Evolutionary conservation across 2,329 filamentous ascomycete species (phyloP).

Genomic region (Clarireedia monteithiana): DNA sequence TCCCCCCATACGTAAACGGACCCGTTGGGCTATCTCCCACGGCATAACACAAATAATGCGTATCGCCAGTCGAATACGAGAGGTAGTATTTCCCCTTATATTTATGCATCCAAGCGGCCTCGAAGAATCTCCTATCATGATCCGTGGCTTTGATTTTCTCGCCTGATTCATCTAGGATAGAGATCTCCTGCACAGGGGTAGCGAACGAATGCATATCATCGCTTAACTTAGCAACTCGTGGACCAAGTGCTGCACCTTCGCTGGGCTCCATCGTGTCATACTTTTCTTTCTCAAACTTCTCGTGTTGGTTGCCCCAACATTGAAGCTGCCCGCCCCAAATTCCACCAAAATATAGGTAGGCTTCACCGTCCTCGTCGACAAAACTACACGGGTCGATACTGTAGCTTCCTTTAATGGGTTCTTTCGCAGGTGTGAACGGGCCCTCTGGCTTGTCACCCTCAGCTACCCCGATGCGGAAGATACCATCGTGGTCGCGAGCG

Average conservation of each 20-base stretch:
- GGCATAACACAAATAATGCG: constrained; percentile 66
- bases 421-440: constrained; percentile 58
- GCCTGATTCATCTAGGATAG: constrained; percentile 51
- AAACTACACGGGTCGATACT: constrained; percentile 72
- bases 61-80: constrained; percentile 71
- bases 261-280: constrained; percentile 51
- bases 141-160: constrained; percentile 55
- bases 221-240: constrained; percentile 57
- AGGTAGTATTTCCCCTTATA: constrained; percentile 64
- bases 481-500: constrained; percentile 58
- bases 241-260: constrained; percentile 52
- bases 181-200: constrained; percentile 47
- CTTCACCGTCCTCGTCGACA: constrained; percentile 62
- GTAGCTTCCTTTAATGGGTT: constrained; percentile 60
- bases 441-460: constrained; percentile 55
- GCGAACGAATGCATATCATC: constrained; percentile 60
- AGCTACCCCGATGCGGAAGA: constrained; percentile 72
- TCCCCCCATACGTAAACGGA: constrained; percentile 64
- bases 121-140: constrained; percentile 70
- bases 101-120: constrained; percentile 76
- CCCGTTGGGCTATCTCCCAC: constrained; percentile 56
- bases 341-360: constrained; percentile 69
- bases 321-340: constrained; percentile 77
- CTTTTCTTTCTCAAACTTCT: constrained; percentile 47
- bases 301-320: constrained; percentile 47